Evolutionary conservation across 2,329 filamentous ascomycete species (phyloP), one percentile per base, ranked within the genome.

Genomic region (Bipolaris cookei): DNA sequence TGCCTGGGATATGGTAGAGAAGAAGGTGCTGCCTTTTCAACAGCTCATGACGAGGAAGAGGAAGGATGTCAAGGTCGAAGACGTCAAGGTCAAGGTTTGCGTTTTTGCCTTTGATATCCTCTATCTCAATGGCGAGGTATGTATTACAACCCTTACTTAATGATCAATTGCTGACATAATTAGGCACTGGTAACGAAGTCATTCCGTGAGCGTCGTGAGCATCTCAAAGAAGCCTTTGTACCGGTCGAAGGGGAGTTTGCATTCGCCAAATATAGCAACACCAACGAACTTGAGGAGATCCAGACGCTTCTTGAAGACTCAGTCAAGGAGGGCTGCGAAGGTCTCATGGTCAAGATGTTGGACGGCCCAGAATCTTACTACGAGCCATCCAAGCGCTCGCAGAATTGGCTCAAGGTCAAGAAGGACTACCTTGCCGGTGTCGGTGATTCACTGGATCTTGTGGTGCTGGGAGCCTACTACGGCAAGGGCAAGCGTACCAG

Each of bases 331-430:
- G 96, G 92, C 0, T 99, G 95, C 72, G 95, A 99, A 80, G 95
- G 95, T 10, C 82, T 99, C 51, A 99, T 99, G 95, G 95, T 99
- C 13, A 99, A 99, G 82, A 99, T 99, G 95, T 80, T 99, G 57
- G 94, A 98, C 74, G 95, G 94, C 0, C 82, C 86, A 6, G 94
- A 97, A 77, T 96, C 91, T 66, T 91, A 91, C 68, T 99, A 99
- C 74, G 94, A 98, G 78, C 95, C 95, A 18, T 96, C 91, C 70
- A 97, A 96, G 76, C 89, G 95, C 63, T 96, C 91, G 78, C 90
- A 95, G 58, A 99, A 99, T 73, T 99, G 95, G 95, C 89, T 99
- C 64, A 99, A 99, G 83, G 79, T 98, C 78, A 99, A 99, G 78
- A 99, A 99, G 74, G 95, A 99, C 73, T 99, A 99, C 75, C 90